These are phyloP conservation scores for Aeminium ludgeri DNA, from an alignment of 495 filamentous ascomycete genomes.

Conservation along the genomic window DNA sequence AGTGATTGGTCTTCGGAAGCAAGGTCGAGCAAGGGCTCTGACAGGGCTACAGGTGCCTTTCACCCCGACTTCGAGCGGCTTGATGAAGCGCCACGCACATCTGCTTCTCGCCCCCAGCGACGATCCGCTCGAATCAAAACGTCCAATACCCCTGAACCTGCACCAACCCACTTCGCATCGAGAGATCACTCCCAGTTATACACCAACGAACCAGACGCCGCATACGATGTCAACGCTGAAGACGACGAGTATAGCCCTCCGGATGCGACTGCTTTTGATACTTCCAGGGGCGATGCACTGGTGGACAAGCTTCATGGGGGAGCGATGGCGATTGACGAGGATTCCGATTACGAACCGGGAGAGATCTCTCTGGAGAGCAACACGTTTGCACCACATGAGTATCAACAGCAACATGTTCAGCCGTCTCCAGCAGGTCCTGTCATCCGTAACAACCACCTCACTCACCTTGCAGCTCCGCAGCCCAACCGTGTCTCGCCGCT, in stretches of 20 bases:
- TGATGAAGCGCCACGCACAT: not conserved
- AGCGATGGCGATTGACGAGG: constrained; percentile 2
- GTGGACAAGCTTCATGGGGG: not conserved
- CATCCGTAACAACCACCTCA: constrained; percentile 40
- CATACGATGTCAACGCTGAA: constrained; percentile 10
- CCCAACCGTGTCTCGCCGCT: constrained; percentile 68
- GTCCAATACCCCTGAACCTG: too few relatives aligned
- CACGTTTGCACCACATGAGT: constrained; percentile 3
- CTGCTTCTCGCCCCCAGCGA: constrained; percentile 4
- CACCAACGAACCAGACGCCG: constrained; percentile 1
- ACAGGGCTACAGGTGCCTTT: constrained; percentile 13
- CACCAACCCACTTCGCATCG: not conserved
- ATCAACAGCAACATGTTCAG: not conserved
- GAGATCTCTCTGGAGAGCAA: constrained; percentile 13
- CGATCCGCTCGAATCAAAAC: too few relatives aligned
- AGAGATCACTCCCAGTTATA: not conserved
- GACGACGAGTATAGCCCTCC: constrained; percentile 17
- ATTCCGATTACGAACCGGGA: constrained; percentile 17
- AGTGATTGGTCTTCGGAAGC: constrained; percentile 29
- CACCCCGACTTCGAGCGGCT: constrained; percentile 14
- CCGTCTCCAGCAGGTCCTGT: constrained; percentile 29
- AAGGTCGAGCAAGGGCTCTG: constrained; percentile 14
- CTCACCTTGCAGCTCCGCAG: constrained; percentile 62
- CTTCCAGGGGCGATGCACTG: not conserved
- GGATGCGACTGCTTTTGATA: constrained; percentile 11